Base-by-base conservation (phyloP, 2,329 filamentous ascomycete genomes). In the Fusarium tanahbumbuense region DNA sequence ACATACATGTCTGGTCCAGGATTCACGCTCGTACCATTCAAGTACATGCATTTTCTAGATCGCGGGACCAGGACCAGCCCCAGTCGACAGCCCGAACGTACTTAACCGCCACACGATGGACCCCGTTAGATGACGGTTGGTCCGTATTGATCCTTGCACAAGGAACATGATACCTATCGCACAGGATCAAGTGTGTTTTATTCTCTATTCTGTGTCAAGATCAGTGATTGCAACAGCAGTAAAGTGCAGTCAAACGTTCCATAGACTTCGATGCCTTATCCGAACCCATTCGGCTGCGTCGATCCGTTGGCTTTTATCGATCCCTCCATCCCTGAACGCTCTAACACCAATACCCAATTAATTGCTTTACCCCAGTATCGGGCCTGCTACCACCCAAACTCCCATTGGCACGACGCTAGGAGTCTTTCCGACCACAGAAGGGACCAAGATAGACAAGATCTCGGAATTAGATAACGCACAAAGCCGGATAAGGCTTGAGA, bases 91-190 rank as follows among this genome's bases (percentile, higher is more conserved):
- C 34, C 49, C 40, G 40, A 58, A 62, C 60, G 28, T 32, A 59
- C 58, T 67, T 58, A 66, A 69, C 70, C 68, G 62, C 72, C 72
- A 74, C 72, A 59, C 65, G 64, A 66, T 68, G 56, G 58, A 41
- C 60, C 72, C 60, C 65, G 70, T 74, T 73, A 62, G 53, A 48
- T 49, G 30, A 68, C 69, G 68, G 68, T 74, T 70, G 68, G 70
- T 30, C 50, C 71, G 59, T 60, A 56, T 66, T 37, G 56, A 60
- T 59, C 50, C 54, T 44, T 58, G 42, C 60, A 56, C 30, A 9
- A 20, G 13, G 15, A 37, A 34, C 54, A 72, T 61, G 13, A 25
- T 37, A 58, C 34, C 27, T 41, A 27, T 22, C 20, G 46, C 30
- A 25, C 18, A 52, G 20, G 22, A 41, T 20, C 32, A 23, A 53